These are phyloP conservation scores for Oropetium thomaeum DNA, from an alignment of 176 grass and related monocot species.

Conservation along the genomic window DNA sequence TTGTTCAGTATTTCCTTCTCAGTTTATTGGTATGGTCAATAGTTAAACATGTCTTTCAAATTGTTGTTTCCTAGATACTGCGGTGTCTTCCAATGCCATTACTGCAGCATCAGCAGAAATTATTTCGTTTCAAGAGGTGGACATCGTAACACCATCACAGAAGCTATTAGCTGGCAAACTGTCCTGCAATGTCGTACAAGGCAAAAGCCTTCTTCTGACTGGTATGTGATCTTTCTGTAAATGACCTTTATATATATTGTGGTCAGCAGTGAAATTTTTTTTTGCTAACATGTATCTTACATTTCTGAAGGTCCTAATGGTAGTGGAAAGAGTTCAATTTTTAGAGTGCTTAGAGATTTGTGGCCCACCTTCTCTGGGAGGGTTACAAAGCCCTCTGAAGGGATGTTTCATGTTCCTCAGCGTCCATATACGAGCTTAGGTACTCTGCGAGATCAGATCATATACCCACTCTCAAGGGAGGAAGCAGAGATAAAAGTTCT, in stretches of 20 bases:
- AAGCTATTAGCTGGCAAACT: constrained; percentile 80
- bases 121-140: constrained; percentile 84
- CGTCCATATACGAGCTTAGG: constrained; percentile 95
- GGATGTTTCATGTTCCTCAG: constrained; percentile 92
- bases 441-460: constrained; percentile 91
- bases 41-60: constrained; percentile 32
- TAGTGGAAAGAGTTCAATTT: constrained; percentile 95
- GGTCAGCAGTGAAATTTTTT: constrained; percentile 1
- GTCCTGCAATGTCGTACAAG: constrained; percentile 64
- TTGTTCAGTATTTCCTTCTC: neutral
- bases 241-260: constrained; percentile 20
- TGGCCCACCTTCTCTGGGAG: constrained; percentile 86
- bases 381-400: constrained; percentile 65
- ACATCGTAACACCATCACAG: constrained; percentile 84
- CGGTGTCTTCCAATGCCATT: constrained; percentile 40
- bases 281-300: constrained; percentile 17
- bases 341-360: constrained; percentile 82
- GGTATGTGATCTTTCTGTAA: constrained; percentile 39
- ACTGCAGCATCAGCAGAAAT: constrained; percentile 47
- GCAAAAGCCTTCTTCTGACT: constrained; percentile 91
- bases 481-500: constrained; percentile 62
- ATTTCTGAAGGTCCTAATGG: constrained; percentile 84
- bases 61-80: constrained; percentile 48
- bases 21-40: neutral
- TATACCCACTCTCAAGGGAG: constrained; percentile 87